These are phyloP conservation scores for Eutrema salsugineum DNA, from an alignment of 441 rosid genomes.

Conservation along the genomic window DNA sequence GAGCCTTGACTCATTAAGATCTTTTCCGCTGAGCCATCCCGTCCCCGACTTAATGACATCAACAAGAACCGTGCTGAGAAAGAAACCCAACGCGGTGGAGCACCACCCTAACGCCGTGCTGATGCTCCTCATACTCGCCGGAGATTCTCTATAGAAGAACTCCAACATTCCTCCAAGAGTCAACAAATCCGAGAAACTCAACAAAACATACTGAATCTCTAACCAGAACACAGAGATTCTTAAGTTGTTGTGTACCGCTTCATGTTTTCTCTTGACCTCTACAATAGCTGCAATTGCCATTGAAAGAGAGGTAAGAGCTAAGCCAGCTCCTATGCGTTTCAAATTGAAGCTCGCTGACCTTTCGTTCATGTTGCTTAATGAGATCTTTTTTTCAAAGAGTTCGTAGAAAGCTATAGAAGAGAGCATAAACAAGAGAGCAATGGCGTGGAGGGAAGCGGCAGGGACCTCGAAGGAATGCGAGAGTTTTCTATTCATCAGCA, in stretches of 20 bases:
- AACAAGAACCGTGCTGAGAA: slow-evolving; percentile 47
- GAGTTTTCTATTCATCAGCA: slow-evolving; percentile 40
- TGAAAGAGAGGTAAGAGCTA: slow-evolving; percentile 42
- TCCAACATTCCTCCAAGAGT: slow-evolving; percentile 67
- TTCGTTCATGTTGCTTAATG: background rate
- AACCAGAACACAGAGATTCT: slow-evolving; percentile 51
- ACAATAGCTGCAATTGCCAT: slow-evolving; percentile 51
- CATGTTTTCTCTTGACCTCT: slow-evolving; percentile 37
- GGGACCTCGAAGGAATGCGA: slow-evolving; percentile 39
- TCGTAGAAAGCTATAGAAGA: slow-evolving; percentile 44
- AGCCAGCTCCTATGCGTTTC: slow-evolving; percentile 45
- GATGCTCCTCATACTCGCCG: slow-evolving; percentile 45
- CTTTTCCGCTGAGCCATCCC: slow-evolving; percentile 49
- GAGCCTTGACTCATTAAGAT: slow-evolving; percentile 36
- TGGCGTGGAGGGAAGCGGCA: slow-evolving; percentile 44
- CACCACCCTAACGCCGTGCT: slow-evolving; percentile 58
- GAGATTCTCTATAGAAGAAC: slow-evolving; percentile 57
- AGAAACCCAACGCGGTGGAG: slow-evolving; percentile 52
- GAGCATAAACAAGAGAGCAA: slow-evolving; percentile 44
- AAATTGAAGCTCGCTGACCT: slow-evolving; percentile 25
- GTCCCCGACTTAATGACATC: slow-evolving; percentile 30
- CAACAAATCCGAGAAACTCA: slow-evolving; percentile 52
- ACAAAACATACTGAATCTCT: slow-evolving; percentile 42
- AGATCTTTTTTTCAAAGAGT: background rate
- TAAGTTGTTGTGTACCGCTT: background rate